Evolutionary conservation across 495 filamentous ascomycete species (phyloP).

Genomic region (Penicillium goetzii): DNA sequence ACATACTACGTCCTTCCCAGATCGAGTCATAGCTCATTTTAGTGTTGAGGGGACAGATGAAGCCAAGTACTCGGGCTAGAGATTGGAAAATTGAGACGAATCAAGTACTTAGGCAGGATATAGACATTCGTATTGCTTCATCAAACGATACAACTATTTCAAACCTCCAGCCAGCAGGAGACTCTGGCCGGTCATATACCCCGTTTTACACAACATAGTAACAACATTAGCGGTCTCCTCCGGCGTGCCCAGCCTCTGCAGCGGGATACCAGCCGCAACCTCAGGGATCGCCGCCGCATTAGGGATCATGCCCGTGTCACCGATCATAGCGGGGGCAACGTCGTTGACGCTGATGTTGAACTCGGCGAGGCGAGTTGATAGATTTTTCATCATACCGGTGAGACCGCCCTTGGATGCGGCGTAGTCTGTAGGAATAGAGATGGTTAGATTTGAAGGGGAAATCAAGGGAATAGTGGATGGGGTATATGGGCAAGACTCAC

Average conservation of each 20-base stretch:
- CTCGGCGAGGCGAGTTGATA: slow-evolving; percentile 62
- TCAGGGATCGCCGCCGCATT: slow-evolving; percentile 57
- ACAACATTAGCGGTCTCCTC: slow-evolving; percentile 71
- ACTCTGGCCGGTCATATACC: slow-evolving; percentile 70
- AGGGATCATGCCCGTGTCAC: slow-evolving; percentile 68
- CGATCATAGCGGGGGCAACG: slow-evolving; percentile 76
- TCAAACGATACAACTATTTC: slow-evolving; percentile 34
- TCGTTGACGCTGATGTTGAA: slow-evolving; percentile 75
- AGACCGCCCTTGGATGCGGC: slow-evolving; percentile 68
- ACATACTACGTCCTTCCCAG: background rate
- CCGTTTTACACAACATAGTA: slow-evolving; percentile 66
- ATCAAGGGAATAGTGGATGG: background rate
- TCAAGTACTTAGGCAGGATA: background rate
- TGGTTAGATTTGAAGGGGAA: slow-evolving; percentile 1
- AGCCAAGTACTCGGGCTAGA: background rate
- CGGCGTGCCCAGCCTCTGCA: slow-evolving; percentile 65
- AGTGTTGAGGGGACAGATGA: background rate
- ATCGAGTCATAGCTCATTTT: background rate
- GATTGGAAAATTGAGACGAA: background rate
- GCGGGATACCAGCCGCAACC: slow-evolving; percentile 59
- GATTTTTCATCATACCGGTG: slow-evolving; percentile 67
- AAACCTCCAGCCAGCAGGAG: slow-evolving; percentile 61
- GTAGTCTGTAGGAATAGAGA: slow-evolving; percentile 54
- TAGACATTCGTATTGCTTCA: slow-evolving; percentile 4
- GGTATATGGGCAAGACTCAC: slow-evolving; percentile 33